phyloP scores from a whole-genome alignment of 208 protist species.

The Trichomonas vaginalis region DNA sequence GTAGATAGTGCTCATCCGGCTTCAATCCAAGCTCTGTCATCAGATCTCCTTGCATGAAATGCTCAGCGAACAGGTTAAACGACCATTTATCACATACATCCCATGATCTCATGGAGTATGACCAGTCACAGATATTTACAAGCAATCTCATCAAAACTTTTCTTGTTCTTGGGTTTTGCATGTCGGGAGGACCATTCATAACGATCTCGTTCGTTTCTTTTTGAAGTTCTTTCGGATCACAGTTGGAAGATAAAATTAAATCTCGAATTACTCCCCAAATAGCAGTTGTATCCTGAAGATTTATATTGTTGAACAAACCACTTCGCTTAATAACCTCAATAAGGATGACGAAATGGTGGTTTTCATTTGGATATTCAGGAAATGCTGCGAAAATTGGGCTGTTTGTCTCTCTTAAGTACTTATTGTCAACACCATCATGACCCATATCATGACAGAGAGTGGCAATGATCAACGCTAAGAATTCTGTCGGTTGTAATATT shows the following conservation, averaged over 20 bases:
- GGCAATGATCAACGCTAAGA: conserved; percentile 62
- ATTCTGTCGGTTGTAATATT: conserved; percentile 46
- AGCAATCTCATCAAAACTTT: not conserved
- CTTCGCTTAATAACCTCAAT: not conserved
- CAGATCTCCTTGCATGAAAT: not conserved
- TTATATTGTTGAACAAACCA: not conserved
- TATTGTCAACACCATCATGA: conserved; percentile 80
- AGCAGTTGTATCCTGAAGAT: not conserved
- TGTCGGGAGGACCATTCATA: not conserved
- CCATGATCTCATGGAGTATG: not conserved
- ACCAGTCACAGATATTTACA: not conserved
- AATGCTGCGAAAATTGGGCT: not conserved
- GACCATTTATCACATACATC: not conserved
- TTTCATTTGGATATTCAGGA: not conserved
- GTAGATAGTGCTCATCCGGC: not conserved
- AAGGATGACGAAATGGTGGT: not conserved
- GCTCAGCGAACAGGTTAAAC: not conserved
- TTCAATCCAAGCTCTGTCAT: not conserved
- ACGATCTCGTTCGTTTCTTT: not conserved
- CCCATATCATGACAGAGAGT: conserved; percentile 78
- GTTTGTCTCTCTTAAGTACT: not conserved
- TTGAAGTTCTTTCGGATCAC: not conserved
- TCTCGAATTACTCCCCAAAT: not conserved
- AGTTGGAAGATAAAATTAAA: not conserved
- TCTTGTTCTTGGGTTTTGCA: not conserved